These are phyloP conservation scores for Polyporus tsugae DNA, from an alignment of 1,284 basidiomycete genomes.

Conservation along the genomic window DNA sequence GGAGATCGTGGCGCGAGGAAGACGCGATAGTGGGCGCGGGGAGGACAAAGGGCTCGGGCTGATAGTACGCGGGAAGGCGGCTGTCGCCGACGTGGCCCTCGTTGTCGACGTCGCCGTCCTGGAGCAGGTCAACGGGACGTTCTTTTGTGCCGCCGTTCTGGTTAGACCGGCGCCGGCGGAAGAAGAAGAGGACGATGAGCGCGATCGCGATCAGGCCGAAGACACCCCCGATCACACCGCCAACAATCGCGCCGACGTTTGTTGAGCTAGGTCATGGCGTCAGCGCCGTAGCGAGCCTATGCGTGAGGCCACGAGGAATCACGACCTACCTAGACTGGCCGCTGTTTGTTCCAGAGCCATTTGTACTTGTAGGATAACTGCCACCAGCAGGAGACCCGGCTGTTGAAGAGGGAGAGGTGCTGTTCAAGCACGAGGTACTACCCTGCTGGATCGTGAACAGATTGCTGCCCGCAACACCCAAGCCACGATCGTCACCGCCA, in stretches of 20 bases:
- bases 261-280: constrained; percentile 32
- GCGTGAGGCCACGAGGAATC: neutral
- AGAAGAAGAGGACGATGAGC: constrained; percentile 58
- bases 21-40: constrained; percentile 61
- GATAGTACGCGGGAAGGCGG: constrained; percentile 70
- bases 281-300: neutral
- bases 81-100: constrained; percentile 39
- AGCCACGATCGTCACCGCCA: constrained; percentile 70
- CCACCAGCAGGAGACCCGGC: constrained; percentile 80
- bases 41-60: constrained; percentile 77
- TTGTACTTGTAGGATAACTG: constrained; percentile 66
- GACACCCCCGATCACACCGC: constrained; percentile 73
- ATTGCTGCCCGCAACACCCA: constrained; percentile 72
- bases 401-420: constrained; percentile 75
- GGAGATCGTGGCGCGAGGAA: constrained; percentile 29
- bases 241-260: constrained; percentile 73
- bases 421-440: constrained; percentile 60
- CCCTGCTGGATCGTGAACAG: constrained; percentile 61
- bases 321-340: constrained; percentile 20
- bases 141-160: constrained; percentile 50
- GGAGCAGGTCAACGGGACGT: constrained; percentile 68
- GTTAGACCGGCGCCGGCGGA: constrained; percentile 53
- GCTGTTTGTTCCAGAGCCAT: constrained; percentile 35
- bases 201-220: constrained; percentile 53
- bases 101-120: constrained; percentile 63